Conservation (phyloP, 495 filamentous ascomycete species). For the Echria macrotheca region DNA sequence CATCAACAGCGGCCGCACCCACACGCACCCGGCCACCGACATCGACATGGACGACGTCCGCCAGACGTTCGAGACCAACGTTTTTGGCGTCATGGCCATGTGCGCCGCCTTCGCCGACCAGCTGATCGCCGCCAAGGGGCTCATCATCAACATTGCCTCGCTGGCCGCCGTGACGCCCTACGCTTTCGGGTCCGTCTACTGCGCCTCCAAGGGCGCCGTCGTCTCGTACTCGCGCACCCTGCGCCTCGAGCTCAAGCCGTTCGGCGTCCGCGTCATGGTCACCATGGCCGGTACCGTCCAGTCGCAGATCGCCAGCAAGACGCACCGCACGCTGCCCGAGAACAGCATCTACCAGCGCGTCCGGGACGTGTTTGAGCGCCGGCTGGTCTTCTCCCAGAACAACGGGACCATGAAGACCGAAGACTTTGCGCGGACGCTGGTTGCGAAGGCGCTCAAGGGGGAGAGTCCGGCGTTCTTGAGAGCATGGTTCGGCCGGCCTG, state of each 20-base stretch:
- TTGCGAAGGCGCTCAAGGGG: slow-evolving; percentile 28
- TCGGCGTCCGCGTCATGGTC: slow-evolving; percentile 50
- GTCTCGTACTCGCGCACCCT: slow-evolving; percentile 45
- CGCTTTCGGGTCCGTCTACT: slow-evolving; percentile 47
- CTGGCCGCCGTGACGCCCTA: slow-evolving; percentile 42
- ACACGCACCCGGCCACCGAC: slow-evolving; percentile 50
- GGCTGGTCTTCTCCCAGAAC: slow-evolving; percentile 42
- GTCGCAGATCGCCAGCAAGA: slow-evolving; percentile 37
- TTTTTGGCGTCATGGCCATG: slow-evolving; percentile 52
- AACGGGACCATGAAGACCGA: slow-evolving; percentile 36
- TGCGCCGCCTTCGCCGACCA: slow-evolving; percentile 50
- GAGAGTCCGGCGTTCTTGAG: slow-evolving; percentile 33
- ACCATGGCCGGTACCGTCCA: slow-evolving; percentile 48
- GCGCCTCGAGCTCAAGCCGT: slow-evolving; percentile 48
- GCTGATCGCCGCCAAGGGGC: slow-evolving; percentile 47
- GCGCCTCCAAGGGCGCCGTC: slow-evolving; percentile 50
- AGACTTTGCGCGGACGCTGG: slow-evolving; percentile 33
- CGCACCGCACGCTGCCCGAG: slow-evolving; percentile 33
- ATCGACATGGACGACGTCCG: slow-evolving; percentile 45
- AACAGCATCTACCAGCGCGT: slow-evolving; percentile 38
- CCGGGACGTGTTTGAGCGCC: slow-evolving; percentile 35
- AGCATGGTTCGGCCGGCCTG: slow-evolving; percentile 38
- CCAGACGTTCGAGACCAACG: slow-evolving; percentile 56
- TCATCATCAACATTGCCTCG: slow-evolving; percentile 52
- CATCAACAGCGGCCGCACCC: slow-evolving; percentile 43